Evolutionary conservation across 768 basidiomycete genomes (phyloP), one percentile per base, ranked within the genome.

Genomic region (Naganishia antarctica): DNA sequence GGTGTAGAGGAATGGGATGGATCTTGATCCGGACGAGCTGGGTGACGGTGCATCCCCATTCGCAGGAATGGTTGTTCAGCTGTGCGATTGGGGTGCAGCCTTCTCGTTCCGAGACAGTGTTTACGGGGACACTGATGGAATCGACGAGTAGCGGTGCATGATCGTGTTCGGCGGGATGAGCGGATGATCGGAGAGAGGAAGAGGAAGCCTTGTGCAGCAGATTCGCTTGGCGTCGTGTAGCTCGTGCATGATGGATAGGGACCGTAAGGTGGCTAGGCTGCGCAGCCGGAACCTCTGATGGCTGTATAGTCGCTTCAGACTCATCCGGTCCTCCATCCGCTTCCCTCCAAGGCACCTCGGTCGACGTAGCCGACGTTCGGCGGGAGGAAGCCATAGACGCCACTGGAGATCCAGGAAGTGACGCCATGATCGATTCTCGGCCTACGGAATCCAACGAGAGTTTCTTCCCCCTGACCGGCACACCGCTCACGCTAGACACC

Each of bases 21-120:
- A 57, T 57, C 23, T 57, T 57, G 34, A 57, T 57, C 11, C 53
- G 53, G 15, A 57, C 53, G 11, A 57, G 53, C 8, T 57, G 53
- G 13, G 53, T 57, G 34, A 57, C 53, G 34, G 53, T 40, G 2
- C 32, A 16, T 40, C 53, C 53, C 53, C 53, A 57, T 40, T 57
- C 53, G 37, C 53, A 57, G 21, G 53, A 37, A 37, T 57, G 53
- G 23, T 57, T 57, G 18, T 37, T 21, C 12, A 57, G 37, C 32
- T 57, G 32, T n/a, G 34, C 53, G n/a, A 57, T 57, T 12, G 53
- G 53, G 15, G 53, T 57, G n/a, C 53, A 57, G 21, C 53, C 53
- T 57, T 57, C 34, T 23, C 53, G 53, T 26, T 57, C 53, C 34
- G 53, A 37, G 23, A 57, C 32, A 23, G 53, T 57, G 53, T 57